phyloP scores from a whole-genome alignment of 805 yeast genomes.

The Candida gorgasii region DNA sequence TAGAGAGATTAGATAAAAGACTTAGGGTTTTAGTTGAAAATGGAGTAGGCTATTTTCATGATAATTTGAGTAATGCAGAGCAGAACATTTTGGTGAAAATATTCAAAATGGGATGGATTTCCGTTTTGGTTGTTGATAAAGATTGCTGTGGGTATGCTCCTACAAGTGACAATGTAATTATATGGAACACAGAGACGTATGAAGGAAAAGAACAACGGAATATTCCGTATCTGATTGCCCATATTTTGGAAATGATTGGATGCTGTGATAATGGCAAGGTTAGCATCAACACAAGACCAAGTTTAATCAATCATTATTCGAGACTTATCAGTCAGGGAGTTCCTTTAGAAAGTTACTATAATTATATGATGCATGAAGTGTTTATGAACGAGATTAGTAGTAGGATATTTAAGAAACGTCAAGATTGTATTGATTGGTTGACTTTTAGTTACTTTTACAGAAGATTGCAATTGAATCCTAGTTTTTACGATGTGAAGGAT shows the following conservation, averaged over 20 bases:
- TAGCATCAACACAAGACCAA: constrained; percentile 52
- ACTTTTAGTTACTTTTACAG: constrained; percentile 83
- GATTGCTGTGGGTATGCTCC: constrained; percentile 55
- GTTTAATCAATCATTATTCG: constrained; percentile 62
- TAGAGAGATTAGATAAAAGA: constrained; percentile 49
- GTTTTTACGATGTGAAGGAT: constrained; percentile 79
- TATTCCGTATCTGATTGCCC: constrained; percentile 66
- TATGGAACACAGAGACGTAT: constrained; percentile 69
- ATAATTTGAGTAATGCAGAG: constrained; percentile 59
- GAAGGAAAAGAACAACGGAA: constrained; percentile 75
- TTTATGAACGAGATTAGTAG: constrained; percentile 74
- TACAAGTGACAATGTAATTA: constrained; percentile 52
- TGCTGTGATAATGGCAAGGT: constrained; percentile 44
- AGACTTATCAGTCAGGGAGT: constrained; percentile 71
- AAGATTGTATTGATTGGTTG: constrained; percentile 89
- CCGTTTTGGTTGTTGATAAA: constrained; percentile 59
- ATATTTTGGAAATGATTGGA: constrained; percentile 65
- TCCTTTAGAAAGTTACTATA: constrained; percentile 81
- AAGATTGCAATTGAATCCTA: constrained; percentile 78
- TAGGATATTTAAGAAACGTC: constrained; percentile 61
- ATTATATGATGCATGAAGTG: constrained; percentile 59
- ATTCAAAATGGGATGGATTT: constrained; percentile 49
- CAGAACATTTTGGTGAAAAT: constrained; percentile 53
- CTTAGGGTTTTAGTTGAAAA: constrained; percentile 44
- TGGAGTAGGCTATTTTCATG: constrained; percentile 68